Base-by-base conservation (phyloP, 2,329 filamentous ascomycete species). In the Alternaria ventricosa region DNA sequence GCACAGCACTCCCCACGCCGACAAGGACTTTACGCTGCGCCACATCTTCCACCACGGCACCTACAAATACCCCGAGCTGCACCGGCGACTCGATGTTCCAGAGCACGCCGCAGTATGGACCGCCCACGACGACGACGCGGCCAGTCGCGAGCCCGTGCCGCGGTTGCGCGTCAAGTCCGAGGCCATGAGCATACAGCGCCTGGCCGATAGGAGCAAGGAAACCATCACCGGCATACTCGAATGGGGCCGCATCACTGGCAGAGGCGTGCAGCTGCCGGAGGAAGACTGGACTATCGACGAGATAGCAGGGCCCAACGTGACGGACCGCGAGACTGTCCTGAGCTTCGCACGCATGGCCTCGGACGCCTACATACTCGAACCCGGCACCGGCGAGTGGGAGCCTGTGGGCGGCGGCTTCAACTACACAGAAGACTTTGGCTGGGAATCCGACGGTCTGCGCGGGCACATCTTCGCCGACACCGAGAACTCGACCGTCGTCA, bases 41-140 rank as follows among this genome's bases (percentile, higher is more conserved):
- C 95, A 99, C 81, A 90, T 98, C 74, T 96, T 93, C 81, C 94
- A 97, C 78, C 94, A 97, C 82, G 95, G 95, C 62, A 92, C 93
- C 44, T 87, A 95, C 79, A 67, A 87, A 70, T 88, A 97, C 71
- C 94, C 94, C 3, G 81, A 86, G 6, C 87, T 97, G 15, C 93
- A 97, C 79, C 87, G 90, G 62, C 90, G 88, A 71, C 85, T 91
- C 65, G 93, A 98, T 78, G 84, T 97, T 30, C 82, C 87, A 20
- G 81, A 85, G 10, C 83, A 89, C 47, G 86, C 89, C 15, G 81
- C 85, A 33, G 82, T 95, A 49, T 91, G 87, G 82, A 83, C 92
- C 60, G 84, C 87, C 11, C 85, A 86, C 55, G 88, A 90, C 57
- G 89, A 88, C 59, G 85, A 72, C 25, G 57, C 70, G 13, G 45